A percentile compares a stretch with the other conserved stretches of the same genome.
Evolutionary conservation across 1,284 basidiomycete genomes (phyloP).

Genomic region (Leccinum variabile): DNA sequence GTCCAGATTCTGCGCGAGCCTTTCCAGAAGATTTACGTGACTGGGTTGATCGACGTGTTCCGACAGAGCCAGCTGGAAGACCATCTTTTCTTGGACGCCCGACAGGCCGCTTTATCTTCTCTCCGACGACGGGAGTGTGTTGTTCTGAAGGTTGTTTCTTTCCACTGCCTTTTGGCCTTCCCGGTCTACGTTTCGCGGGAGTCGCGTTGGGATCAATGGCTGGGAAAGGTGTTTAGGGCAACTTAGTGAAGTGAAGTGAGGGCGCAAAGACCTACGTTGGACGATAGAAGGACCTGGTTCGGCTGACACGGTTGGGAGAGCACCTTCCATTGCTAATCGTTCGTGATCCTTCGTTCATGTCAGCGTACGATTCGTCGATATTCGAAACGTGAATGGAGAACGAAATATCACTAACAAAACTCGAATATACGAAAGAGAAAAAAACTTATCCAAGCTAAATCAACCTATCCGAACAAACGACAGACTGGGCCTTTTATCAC

Average conservation of each 20-base stretch:
- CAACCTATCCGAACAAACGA: conserved; percentile 30
- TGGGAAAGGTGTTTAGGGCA: conserved; percentile 16
- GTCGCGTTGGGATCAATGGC: conserved; percentile 31
- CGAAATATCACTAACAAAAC: conserved; percentile 33
- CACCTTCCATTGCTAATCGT: conserved; percentile 24
- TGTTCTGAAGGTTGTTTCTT: conserved; percentile 46
- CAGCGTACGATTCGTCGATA: conserved; percentile 22
- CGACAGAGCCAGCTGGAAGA: conserved; percentile 53
- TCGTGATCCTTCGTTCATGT: conserved; percentile 27
- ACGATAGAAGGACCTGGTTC: conserved; percentile 32
- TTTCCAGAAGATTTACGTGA: conserved; percentile 42
- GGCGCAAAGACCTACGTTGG: conserved; percentile 22
- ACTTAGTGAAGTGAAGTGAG: not conserved
- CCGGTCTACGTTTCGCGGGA: conserved; percentile 47
- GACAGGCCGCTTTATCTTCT: conserved; percentile 53
- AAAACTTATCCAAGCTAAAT: conserved; percentile 37
- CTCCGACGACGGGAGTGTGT: conserved; percentile 27
- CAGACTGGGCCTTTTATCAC: conserved; percentile 7
- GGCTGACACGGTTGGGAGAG: conserved; percentile 27
- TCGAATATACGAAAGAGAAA: conserved; percentile 36
- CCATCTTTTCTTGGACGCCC: conserved; percentile 59
- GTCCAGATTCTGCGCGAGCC: conserved; percentile 20
- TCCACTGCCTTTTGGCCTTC: conserved; percentile 54
- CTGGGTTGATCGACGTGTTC: conserved; percentile 33
- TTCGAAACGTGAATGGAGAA: conserved; percentile 11